phyloP scores from a whole-genome alignment of 352 stramenopile genomes.

The Plasmopara halstedii region DNA sequence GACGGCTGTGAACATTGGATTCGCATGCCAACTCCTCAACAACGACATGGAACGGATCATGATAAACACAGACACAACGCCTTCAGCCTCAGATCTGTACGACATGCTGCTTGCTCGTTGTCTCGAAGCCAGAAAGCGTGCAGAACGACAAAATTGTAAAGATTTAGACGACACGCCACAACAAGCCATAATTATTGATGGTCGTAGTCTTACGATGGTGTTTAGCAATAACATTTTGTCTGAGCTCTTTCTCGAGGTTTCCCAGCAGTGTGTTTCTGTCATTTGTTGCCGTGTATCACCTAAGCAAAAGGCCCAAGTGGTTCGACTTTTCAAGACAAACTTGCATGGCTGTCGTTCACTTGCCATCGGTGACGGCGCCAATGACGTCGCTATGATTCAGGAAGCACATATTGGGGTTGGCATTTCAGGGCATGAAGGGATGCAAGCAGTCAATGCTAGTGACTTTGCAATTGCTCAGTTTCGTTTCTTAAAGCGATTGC shows the following conservation, averaged over 20 bases:
- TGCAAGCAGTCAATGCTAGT: constrained; percentile 96
- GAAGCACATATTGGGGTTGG: constrained; percentile 97
- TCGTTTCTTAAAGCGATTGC: constrained; percentile 90
- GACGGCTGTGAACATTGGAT: constrained; percentile 97
- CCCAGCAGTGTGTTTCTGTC: constrained; percentile 75
- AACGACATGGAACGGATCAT: constrained; percentile 92
- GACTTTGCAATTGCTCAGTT: constrained; percentile 99
- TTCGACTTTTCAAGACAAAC: constrained; percentile 80
- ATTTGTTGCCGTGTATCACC: constrained; percentile 89
- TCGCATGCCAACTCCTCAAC: constrained; percentile 91
- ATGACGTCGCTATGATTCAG: constrained; percentile 99
- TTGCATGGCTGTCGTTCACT: constrained; percentile 86
- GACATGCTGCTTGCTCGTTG: constrained; percentile 49
- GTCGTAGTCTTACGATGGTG: constrained; percentile 61
- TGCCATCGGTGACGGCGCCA: constrained; percentile 97
- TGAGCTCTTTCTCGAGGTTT: constrained; percentile 81
- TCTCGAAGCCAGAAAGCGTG: constrained; percentile 29
- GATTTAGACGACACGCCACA: constrained; percentile 4
- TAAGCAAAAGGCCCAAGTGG: constrained; percentile 89
- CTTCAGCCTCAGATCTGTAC: constrained; percentile 46
- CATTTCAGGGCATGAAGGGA: constrained; percentile 98
- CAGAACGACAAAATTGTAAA: constrained; percentile 17
- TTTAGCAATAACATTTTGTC: constrained; percentile 63
- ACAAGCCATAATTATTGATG: constrained; percentile 73
- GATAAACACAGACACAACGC: constrained; percentile 61